Evolutionary conservation across 768 basidiomycete species (phyloP).

Genomic region (Mycena vulgaris): DNA sequence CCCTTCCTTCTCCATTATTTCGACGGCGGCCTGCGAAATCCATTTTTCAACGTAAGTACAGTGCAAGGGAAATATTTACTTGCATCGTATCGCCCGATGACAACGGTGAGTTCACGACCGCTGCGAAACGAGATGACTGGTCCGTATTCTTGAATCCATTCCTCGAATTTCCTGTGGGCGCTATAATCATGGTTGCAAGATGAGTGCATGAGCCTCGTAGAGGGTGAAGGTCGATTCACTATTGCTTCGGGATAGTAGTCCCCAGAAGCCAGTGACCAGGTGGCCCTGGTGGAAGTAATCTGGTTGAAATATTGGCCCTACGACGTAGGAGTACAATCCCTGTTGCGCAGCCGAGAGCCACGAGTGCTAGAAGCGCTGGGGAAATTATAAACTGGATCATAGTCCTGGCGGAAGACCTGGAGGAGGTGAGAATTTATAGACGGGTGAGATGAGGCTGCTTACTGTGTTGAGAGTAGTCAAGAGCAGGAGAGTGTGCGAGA

Average conservation of each 20-base stretch:
- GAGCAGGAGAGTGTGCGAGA: too few relatives aligned
- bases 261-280: slow-evolving; percentile 59
- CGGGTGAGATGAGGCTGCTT: too few relatives aligned
- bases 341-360: slow-evolving; percentile 7
- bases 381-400: neutral
- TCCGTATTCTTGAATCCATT: slow-evolving; percentile 74
- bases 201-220: neutral
- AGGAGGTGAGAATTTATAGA: too few relatives aligned
- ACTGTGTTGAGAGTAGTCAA: too few relatives aligned
- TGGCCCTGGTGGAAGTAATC: slow-evolving; percentile 59
- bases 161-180: slow-evolving; percentile 67
- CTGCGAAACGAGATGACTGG: slow-evolving; percentile 71
- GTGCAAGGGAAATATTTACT: neutral
- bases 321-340: slow-evolving; percentile 10
- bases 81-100: slow-evolving; percentile 60
- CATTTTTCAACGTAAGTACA: neutral
- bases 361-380: neutral
- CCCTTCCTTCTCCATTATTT: slow-evolving; percentile 80
- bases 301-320: neutral
- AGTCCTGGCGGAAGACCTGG: neutral
- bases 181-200: slow-evolving; percentile 42
- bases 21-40: slow-evolving; percentile 64
- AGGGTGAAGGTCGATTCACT: slow-evolving; percentile 48
- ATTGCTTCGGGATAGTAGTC: slow-evolving; percentile 56
- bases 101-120: slow-evolving; percentile 60